A percentile compares a stretch with the other conserved stretches of the same genome.
These are phyloP conservation scores for Heliamphora exappendiculata DNA, from an alignment of 148 eudicot genomes.

Conservation along the genomic window DNA sequence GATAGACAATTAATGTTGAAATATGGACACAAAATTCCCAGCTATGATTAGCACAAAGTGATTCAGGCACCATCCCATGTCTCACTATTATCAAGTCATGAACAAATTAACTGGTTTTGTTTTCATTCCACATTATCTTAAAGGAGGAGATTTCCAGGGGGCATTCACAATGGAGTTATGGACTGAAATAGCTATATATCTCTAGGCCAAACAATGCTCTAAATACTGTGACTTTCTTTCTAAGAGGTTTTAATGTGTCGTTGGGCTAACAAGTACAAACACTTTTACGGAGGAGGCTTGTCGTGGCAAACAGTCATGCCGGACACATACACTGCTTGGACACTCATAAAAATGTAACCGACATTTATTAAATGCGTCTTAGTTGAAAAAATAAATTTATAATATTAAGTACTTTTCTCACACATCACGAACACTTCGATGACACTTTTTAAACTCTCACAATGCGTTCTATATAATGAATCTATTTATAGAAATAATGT, in stretches of 20 bases:
- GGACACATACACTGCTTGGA: no score
- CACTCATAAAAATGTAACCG: no score
- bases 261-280: no score
- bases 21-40: not conserved
- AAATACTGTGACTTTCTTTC: not conserved
- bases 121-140: not conserved
- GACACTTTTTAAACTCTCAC: no score
- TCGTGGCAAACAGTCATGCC: no score
- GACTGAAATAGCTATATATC: not conserved
- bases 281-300: no score
- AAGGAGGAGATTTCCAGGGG: not conserved
- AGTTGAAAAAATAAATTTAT: no score
- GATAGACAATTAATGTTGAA: not conserved
- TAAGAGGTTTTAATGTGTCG: not conserved
- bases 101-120: not conserved
- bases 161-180: not conserved
- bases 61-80: not conserved
- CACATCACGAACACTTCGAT: no score
- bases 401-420: no score
- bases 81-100: not conserved
- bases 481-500: no score
- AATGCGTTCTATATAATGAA: no score
- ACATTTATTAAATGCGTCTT: no score
- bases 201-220: not conserved
- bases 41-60: not conserved